These are phyloP conservation scores for Cyphellophora attinorum DNA, from an alignment of 2,329 filamentous ascomycete genomes.

Conservation along the genomic window DNA sequence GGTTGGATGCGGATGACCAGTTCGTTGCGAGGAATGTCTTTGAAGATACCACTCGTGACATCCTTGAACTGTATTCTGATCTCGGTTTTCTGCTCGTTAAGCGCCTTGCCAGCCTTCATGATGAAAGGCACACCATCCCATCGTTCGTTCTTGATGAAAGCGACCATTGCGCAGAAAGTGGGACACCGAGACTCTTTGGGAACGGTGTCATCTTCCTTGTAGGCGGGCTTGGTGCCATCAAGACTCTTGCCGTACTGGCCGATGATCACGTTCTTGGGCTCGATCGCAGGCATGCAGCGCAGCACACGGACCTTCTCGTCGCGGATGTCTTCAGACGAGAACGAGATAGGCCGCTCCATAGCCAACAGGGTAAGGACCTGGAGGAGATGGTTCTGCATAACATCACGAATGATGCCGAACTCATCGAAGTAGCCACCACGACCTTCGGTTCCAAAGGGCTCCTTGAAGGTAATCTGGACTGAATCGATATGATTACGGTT, in stretches of 20 bases:
- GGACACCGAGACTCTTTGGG: slow-evolving; percentile 95
- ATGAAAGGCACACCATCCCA: slow-evolving; percentile 99
- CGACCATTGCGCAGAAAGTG: slow-evolving; percentile 93
- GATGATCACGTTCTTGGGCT: slow-evolving; percentile 99
- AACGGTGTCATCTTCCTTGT: slow-evolving; percentile 98
- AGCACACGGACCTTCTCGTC: slow-evolving; percentile 97
- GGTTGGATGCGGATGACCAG: slow-evolving; percentile 98
- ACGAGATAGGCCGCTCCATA: slow-evolving; percentile 97
- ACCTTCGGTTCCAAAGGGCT: slow-evolving; percentile 96
- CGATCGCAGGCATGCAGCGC: slow-evolving; percentile 83
- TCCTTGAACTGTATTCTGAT: slow-evolving; percentile 99
- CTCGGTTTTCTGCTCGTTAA: slow-evolving; percentile 99
- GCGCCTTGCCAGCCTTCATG: slow-evolving; percentile 95
- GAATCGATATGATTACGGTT: slow-evolving; percentile 99
- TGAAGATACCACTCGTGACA: slow-evolving; percentile 98
- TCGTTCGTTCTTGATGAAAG: slow-evolving; percentile 98
- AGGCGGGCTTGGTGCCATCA: slow-evolving; percentile 90
- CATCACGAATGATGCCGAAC: slow-evolving; percentile 97
- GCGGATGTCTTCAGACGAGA: slow-evolving; percentile 94
- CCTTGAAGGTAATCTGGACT: slow-evolving; percentile 98
- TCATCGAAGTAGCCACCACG: slow-evolving; percentile 98
- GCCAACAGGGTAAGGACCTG: slow-evolving; percentile 92
- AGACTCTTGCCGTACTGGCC: slow-evolving; percentile 96
- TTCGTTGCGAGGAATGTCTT: slow-evolving; percentile 98
- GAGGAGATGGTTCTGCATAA: slow-evolving; percentile 98